Base-by-base conservation (phyloP, 2,329 filamentous ascomycete genomes). In the Fusarium illudens region DNA sequence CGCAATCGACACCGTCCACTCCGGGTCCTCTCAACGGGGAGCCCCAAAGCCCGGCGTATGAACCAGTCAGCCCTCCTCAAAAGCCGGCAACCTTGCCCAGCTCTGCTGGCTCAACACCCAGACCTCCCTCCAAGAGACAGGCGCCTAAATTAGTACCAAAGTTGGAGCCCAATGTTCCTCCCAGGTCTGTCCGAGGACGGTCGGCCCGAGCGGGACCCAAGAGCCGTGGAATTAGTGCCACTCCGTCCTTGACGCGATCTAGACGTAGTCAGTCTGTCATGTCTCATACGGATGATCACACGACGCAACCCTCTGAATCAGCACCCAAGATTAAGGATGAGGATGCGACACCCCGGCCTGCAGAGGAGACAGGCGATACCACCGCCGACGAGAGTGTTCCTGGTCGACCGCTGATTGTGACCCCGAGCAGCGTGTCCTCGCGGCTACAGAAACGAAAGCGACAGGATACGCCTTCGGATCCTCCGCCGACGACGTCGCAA, bases 401-500 rank as follows among this genome's bases (percentile, higher is more conserved):
- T 17, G 79, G 79, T 37, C 80, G 80, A 20, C 76, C 78, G 17
- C 78, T 77, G 20, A 71, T 78, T 63, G 72, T 73, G 50, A 80
- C 80, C 13, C 77, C 78, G n/a, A 73, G 76, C 20, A 77, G 79
- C 68, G 69, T 80, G 53, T 76, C 79, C 59, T 75, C 80, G 22
- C 76, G 79, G 44, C 74, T 78, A 13, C 78, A 79, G 11, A 90
- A 90, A 73, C 83, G 87, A 19, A 90, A 89, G 76, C 82, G 87
- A 48, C 84, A 85, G 58, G 84, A 85, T 6, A 82, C 83, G 5
- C 82, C 84, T 6, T 71, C 76, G 74, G 65, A 84, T 76, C 52
- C 83, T 80, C 62, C 85, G 80, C 71, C 80, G 65, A 88, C 90
- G 27, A 87, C 88, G 20, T 87, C 87, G 9, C 86, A 92, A 60